Evolutionary conservation across 2,329 filamentous ascomycete genomes (phyloP), one percentile per base, ranked within the genome.

Genomic region (Fusarium praegraminearum): DNA sequence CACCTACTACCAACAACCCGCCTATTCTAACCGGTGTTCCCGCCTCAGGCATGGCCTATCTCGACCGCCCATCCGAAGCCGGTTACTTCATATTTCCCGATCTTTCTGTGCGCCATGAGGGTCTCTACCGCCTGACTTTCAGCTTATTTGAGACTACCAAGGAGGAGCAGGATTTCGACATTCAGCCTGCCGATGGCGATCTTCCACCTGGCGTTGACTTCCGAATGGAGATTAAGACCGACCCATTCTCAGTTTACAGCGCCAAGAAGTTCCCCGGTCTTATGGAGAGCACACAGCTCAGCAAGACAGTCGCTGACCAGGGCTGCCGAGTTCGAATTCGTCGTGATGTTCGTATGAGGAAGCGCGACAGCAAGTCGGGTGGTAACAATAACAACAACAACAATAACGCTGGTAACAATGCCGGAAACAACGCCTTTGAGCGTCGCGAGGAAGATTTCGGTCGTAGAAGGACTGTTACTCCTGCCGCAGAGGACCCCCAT

Each of bases 51-150:
- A 97, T 98, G 87, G 94, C 95, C 26, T 98, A 98, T 77, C 87
- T 99, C 52, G 95, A 98, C 78, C 91, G 95, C 45, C 96, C 96
- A 4, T 80, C 82, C 40, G 87, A 89, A 72, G 89, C 88, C 43
- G 96, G 94, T 57, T 99, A 98, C 80, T 99, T 99, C 80, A 93
- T 99, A 79, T 99, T 99, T 78, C 96, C 96, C 5, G 96, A 99
- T 80, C 84, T 98, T 30, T 98, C 95, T 0, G 95, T 99, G 49
- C 91, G 96, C 59, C 95, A 99, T 76, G 96, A 99, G 80, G 96
- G 96, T 67, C 90, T 91, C 72, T 99, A 98, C 80, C 87, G 91
- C n/a, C 83, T 99, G 57, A 92, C 90, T 67, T 98, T 99, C 81
- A 94, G 93, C 75, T 83, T 99, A 35, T 98, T 96, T 75, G 96